Conservation (phyloP, 1,139 yeast genomes). For the Yamadazyma atlantica region DNA sequence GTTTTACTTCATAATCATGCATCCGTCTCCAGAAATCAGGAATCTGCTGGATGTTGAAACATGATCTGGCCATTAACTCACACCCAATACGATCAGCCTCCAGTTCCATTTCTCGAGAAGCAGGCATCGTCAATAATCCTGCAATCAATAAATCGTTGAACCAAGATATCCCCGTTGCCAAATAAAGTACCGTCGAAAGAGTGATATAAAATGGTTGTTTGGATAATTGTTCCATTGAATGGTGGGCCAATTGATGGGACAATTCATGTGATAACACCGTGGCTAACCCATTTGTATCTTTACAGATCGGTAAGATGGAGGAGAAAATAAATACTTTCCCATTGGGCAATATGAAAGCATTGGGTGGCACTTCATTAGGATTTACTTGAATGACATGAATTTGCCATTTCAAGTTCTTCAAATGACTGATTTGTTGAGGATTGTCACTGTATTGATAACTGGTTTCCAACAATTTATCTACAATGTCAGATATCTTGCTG, state of each 20-base stretch:
- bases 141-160: slow-evolving; percentile 57
- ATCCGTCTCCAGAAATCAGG: slow-evolving; percentile 81
- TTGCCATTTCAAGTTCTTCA: slow-evolving; percentile 62
- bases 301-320: slow-evolving; percentile 75
- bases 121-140: slow-evolving; percentile 71
- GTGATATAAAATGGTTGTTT: slow-evolving; percentile 60
- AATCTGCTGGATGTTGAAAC: slow-evolving; percentile 76
- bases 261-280: slow-evolving; percentile 92
- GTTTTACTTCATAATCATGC: slow-evolving; percentile 53
- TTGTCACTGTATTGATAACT: slow-evolving; percentile 37
- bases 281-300: slow-evolving; percentile 86
- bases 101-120: slow-evolving; percentile 88
- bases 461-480: slow-evolving; percentile 62
- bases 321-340: slow-evolving; percentile 92
- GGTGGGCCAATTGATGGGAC: slow-evolving; percentile 92
- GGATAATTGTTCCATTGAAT: slow-evolving; percentile 78
- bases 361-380: slow-evolving; percentile 67
- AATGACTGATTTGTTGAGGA: slow-evolving; percentile 28
- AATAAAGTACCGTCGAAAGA: slow-evolving; percentile 48
- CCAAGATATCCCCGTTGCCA: slow-evolving; percentile 30
- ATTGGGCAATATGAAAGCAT: slow-evolving; percentile 94
- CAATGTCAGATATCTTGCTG: slow-evolving; percentile 54
- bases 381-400: slow-evolving; percentile 75
- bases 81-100: slow-evolving; percentile 96
- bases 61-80: slow-evolving; percentile 86